Evolutionary conservation across 768 basidiomycete species (phyloP).

Genomic region (Collybiopsis luxurians): DNA sequence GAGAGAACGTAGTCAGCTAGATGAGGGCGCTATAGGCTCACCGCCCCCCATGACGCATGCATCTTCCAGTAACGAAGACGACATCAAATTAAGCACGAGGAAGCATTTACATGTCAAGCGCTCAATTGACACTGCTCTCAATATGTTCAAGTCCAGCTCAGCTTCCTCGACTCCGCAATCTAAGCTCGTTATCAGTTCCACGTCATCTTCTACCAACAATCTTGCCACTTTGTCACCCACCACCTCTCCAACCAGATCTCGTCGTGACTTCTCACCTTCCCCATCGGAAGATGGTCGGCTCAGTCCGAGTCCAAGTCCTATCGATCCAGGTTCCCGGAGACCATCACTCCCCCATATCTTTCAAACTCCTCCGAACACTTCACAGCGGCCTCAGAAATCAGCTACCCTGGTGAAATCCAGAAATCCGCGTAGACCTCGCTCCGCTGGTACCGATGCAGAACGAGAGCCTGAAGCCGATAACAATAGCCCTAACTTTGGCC

Average conservation of each 20-base stretch:
- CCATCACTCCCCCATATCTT: slow-evolving; percentile 69
- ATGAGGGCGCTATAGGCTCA: slow-evolving; percentile 16
- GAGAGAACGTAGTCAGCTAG: slow-evolving; percentile 44
- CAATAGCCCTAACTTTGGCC: slow-evolving; percentile 24
- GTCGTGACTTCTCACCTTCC: slow-evolving; percentile 40
- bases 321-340: slow-evolving; percentile 43
- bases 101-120: slow-evolving; percentile 69
- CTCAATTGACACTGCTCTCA: slow-evolving; percentile 73
- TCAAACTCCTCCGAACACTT: slow-evolving; percentile 26
- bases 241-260: slow-evolving; percentile 35
- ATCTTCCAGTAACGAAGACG: slow-evolving; percentile 16
- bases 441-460: slow-evolving; percentile 69
- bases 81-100: slow-evolving; percentile 30
- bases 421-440: slow-evolving; percentile 58
- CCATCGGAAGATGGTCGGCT: slow-evolving; percentile 27
- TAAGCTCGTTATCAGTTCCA: slow-evolving; percentile 18
- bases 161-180: slow-evolving; percentile 31
- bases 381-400: slow-evolving; percentile 32
- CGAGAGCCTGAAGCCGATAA: slow-evolving; percentile 31
- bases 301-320: slow-evolving; percentile 22
- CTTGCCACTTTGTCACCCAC: slow-evolving; percentile 27
- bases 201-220: slow-evolving; percentile 2
- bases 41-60: slow-evolving; percentile 16
- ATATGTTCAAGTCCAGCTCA: slow-evolving; percentile 37
- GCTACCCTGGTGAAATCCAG: slow-evolving; percentile 27